phyloP scores from a whole-genome alignment of 2,329 filamentous ascomycete genomes.

The Botrytis hyacinthi region DNA sequence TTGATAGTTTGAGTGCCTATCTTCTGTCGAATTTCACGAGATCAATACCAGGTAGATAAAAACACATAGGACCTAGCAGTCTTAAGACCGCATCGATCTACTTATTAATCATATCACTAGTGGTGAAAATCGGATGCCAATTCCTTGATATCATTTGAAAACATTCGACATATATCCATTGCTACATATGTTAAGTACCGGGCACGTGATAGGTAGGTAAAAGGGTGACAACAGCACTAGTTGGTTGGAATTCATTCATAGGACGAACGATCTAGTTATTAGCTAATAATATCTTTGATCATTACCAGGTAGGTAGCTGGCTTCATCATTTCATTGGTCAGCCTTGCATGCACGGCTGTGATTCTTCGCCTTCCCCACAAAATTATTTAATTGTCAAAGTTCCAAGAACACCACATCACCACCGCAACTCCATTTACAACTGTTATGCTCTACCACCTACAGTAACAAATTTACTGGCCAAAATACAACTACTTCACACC shows the following conservation, averaged over 20 bases:
- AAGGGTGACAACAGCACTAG: neutral
- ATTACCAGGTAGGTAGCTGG: neutral
- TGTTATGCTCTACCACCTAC: neutral
- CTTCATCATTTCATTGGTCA: neutral
- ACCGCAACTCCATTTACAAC: neutral
- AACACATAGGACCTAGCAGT: neutral
- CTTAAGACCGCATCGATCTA: neutral
- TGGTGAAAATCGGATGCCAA: neutral
- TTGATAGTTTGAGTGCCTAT: neutral
- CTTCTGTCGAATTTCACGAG: neutral
- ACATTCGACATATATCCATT: neutral
- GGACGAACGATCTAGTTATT: neutral
- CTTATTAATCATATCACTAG: neutral
- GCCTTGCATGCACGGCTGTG: conserved; percentile 11
- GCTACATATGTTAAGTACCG: neutral
- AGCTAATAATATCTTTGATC: neutral
- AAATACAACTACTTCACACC: neutral
- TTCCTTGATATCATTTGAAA: neutral
- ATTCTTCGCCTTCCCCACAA: neutral
- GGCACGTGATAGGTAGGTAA: neutral
- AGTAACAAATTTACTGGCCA: neutral
- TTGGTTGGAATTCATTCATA: neutral
- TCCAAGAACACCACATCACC: neutral
- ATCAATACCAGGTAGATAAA: neutral
- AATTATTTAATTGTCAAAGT: neutral